Percentiles rank a stretch among this genome's conserved stretches.
phyloP scores from a whole-genome alignment of 495 filamentous ascomycete genomes.

The Penicillium maclennaniae region DNA sequence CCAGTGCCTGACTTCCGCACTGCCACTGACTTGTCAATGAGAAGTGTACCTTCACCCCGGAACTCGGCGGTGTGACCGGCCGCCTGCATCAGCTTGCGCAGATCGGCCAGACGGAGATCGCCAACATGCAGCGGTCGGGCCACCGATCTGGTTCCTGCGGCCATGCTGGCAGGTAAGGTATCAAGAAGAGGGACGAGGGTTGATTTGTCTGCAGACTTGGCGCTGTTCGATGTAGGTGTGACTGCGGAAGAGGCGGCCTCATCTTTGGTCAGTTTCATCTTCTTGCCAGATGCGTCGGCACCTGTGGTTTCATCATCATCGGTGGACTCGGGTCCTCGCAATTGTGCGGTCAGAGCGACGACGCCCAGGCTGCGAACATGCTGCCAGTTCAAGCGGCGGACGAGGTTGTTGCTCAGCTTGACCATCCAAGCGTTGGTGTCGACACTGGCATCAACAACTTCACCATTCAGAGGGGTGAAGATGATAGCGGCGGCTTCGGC shows the following conservation, averaged over 20 bases:
- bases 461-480: slow-evolving; percentile 72
- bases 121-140: slow-evolving; percentile 92
- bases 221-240: slow-evolving; percentile 19
- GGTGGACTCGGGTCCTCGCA: slow-evolving; percentile 36
- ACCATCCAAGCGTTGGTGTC: slow-evolving; percentile 98
- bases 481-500: slow-evolving; percentile 53
- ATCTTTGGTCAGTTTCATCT: slow-evolving; percentile 57
- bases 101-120: slow-evolving; percentile 83
- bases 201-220: slow-evolving; percentile 26
- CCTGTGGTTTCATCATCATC: slow-evolving; percentile 30
- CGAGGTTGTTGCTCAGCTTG: slow-evolving; percentile 76
- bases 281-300: slow-evolving; percentile 56
- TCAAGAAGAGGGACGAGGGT: slow-evolving; percentile 64
- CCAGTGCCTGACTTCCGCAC: slow-evolving; percentile 86
- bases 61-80: slow-evolving; percentile 89
- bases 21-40: slow-evolving; percentile 82
- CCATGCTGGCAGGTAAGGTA: slow-evolving; percentile 69
- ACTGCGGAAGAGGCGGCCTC: slow-evolving; percentile 27
- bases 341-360: slow-evolving; percentile 74
- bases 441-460: slow-evolving; percentile 80
- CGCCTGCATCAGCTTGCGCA: slow-evolving; percentile 76
- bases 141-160: slow-evolving; percentile 69
- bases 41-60: slow-evolving; percentile 82
- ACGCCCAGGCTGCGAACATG: slow-evolving; percentile 84
- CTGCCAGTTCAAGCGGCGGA: slow-evolving; percentile 88